A percentile compares a stretch with the other conserved stretches of the same genome.
Evolutionary conservation across 805 yeast genomes (phyloP).

Genomic region (Spathaspora gorwiae): DNA sequence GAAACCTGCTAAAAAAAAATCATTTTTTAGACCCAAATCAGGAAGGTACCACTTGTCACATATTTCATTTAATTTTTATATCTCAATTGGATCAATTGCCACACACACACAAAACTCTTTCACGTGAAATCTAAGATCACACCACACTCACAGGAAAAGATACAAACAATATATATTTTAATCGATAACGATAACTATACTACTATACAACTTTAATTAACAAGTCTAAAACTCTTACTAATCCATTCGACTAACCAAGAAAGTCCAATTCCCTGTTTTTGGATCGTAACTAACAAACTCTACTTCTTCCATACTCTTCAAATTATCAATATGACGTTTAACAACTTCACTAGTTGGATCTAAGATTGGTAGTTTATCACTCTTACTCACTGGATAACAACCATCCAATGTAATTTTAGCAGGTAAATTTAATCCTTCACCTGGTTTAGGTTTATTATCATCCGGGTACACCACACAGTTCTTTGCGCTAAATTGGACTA

Average conservation of each 20-base stretch:
- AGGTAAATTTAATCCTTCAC: slow-evolving; percentile 80
- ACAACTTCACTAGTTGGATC: slow-evolving; percentile 75
- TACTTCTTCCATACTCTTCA: slow-evolving; percentile 56
- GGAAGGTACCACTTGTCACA: no score
- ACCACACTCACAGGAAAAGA: no score
- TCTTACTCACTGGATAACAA: slow-evolving; percentile 75
- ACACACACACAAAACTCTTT: no score
- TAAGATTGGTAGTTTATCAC: slow-evolving; percentile 65
- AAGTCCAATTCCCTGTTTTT: slow-evolving; percentile 67
- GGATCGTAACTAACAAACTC: slow-evolving; percentile 76
- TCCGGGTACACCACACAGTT: slow-evolving; percentile 73
- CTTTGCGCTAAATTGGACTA: slow-evolving; percentile 57
- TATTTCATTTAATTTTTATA: no score
- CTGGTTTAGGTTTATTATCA: slow-evolving; percentile 52
- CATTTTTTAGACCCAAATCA: no score
- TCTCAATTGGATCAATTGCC: no score
- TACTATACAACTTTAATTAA: no score
- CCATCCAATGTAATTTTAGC: slow-evolving; percentile 70
- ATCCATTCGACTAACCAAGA: slow-evolving; percentile 41
- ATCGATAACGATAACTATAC: no score
- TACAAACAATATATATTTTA: no score
- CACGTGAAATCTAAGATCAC: no score
- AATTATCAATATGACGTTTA: slow-evolving; percentile 60
- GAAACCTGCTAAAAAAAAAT: no score
- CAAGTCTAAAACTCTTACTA: neutral